Evolutionary conservation across 331 rosid genomes (phyloP), one percentile per base, ranked within the genome.

Genomic region (Spiraea crenata): DNA sequence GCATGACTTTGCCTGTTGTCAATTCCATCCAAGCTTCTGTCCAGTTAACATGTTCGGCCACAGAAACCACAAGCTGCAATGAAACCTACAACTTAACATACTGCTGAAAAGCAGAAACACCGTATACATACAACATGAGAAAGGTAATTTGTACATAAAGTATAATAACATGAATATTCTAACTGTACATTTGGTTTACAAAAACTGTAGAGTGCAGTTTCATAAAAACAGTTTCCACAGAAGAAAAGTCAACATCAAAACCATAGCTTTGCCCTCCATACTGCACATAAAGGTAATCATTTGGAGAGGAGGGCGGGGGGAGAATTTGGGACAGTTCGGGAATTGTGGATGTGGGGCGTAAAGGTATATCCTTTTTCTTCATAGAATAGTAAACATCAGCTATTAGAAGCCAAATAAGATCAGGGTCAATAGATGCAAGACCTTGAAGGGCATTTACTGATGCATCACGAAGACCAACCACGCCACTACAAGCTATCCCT

Each of bases 331-430:
- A 65, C 31, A 93, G 74, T 52, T 61, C 80, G 0, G 95, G 96
- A 25, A 91, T 80, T 76, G 69, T 83, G 40, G 91, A 63, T 40
- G 70, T 67, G 10, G 89, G 92, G 1, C 90, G 88, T 8, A 86
- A 51, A 72, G 81, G 74, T 55, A 59, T 49, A 38, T 83, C 81
- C 15, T 69, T 73, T 70, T 79, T 85, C 78, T 76, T 86, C 77
- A 58, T 49, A 48, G 92, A 75, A 84, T 83, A 89, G 80, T 87
- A 93, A 45, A 91, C 76, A 75, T 93, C 99, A 17, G 95, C 97
- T 41, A 92, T 61, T 41, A 92, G 97, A 88, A 92, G 96, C 98
- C 97, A 92, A 64, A 90, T 77, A 37, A 90, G 97, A 87, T 92
- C 97, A 17, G 98, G 81, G 71, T 92, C 96, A n/a, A 93, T 74